Evolutionary conservation across 805 yeast genomes (phyloP), one percentile per base, ranked within the genome.

Genomic region (Starmerella sirachaensis): DNA sequence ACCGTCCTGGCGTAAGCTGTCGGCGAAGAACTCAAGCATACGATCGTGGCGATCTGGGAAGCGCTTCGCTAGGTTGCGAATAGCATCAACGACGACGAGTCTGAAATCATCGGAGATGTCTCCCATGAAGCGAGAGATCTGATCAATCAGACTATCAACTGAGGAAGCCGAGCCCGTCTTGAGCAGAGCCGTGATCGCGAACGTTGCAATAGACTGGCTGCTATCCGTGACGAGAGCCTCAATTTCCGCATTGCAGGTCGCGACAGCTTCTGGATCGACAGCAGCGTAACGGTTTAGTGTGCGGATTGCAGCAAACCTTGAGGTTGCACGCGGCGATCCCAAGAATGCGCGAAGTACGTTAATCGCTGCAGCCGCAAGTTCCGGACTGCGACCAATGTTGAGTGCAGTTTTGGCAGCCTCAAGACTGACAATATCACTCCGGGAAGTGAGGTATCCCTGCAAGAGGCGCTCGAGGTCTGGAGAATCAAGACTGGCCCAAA

Each of bases 21-120:
- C 88, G 47, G 85, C 74, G 51, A 91, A 71, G 62, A 91, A 91
- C 24, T 70, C 62, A 23, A 86, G 72, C 72, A 91, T 77, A 35
- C 79, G 69, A 51, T 77, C 75, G 67, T 85, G 84, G 61, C 88
- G 91, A 30, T 78, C 68, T 40, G 96, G 96, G 76, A 88, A 91
- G 59, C 85, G 88, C 55, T 85, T 67, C 4, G 96, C 88, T 59
- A 91, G 68, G 33, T 88, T 78, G 56, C 93, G 80, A 50, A 91
- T 77, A 7, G 98, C 96, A 57, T 91, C 97, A 47, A 91, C 83
- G 37, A 91, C 93, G 48, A 86, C 88, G 42, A 85, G 74, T 60
- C 84, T 84, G 68, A 91, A 91, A 57, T 91, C 98, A 60, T 91
- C 98, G 22, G 94, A 74, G 47, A 91, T 88, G 49, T 88, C 96